These are phyloP conservation scores for Pecoramyces ruminantium DNA, from an alignment of 192 early-diverging fungal species.

Conservation along the genomic window DNA sequence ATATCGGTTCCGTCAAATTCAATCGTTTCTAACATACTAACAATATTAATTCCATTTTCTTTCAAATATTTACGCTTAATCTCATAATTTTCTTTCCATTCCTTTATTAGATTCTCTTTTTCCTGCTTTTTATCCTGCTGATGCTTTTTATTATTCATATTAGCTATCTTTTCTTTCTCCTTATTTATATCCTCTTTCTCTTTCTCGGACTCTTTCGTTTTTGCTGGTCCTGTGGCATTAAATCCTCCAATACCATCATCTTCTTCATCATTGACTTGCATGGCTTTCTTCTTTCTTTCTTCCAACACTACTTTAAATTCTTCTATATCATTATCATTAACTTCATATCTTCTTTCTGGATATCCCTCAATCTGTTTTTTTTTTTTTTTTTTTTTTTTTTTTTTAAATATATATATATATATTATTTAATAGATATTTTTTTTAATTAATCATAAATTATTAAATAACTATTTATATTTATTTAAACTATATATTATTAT, in stretches of 20 bases:
- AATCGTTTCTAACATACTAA: not conserved
- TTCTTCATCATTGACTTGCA: conserved; percentile 6
- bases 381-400: too few species aligned
- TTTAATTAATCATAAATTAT: too few species aligned
- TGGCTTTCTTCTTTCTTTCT: conserved; percentile 12
- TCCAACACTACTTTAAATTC: conserved; percentile 5
- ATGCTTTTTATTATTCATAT: not conserved
- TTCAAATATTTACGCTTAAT: not conserved
- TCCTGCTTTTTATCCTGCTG: not conserved
- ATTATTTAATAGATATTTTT: too few species aligned
- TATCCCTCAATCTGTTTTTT: conserved; percentile 14
- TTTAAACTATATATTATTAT: not conserved
- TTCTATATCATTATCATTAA: conserved; percentile 24
- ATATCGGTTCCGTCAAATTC: not conserved
- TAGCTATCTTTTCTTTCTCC: not conserved
- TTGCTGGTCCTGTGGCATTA: conserved; percentile 9
- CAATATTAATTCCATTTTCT: not conserved
- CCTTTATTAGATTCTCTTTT: not conserved
- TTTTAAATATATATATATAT: too few species aligned
- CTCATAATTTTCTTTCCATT: not conserved
- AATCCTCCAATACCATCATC: conserved; percentile 22
- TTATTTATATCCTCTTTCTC: not conserved
- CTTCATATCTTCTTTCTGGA: conserved; percentile 27
- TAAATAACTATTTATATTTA: too few species aligned
- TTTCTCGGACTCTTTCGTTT: conserved; percentile 4